Evolutionary conservation across 139 green algal species (phyloP).

Genomic region (Ulvella scutata): DNA sequence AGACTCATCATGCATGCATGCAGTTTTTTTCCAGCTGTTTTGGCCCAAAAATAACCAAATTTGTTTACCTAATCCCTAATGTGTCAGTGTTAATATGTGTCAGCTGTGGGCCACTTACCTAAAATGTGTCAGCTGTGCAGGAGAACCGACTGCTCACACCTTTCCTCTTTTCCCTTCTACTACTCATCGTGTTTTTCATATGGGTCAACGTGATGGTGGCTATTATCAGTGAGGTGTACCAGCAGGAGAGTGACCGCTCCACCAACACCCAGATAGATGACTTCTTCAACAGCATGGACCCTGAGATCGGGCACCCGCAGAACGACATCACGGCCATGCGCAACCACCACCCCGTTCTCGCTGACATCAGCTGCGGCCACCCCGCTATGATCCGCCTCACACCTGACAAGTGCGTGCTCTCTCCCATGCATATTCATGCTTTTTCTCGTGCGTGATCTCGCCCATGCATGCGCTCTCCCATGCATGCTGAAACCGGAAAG

Average conservation of each 20-base stretch:
- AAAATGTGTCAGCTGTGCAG: too few relatives aligned
- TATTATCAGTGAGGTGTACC: not conserved
- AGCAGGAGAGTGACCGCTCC: not conserved
- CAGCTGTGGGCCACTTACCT: too few relatives aligned
- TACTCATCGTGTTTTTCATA: constrained; percentile 2
- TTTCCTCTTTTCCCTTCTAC: constrained; percentile 1
- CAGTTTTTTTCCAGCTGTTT: too few relatives aligned
- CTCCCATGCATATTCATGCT: not conserved
- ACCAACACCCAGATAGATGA: not conserved
- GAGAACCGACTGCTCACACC: not conserved
- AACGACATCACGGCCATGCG: not conserved
- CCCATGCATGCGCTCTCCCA: not conserved
- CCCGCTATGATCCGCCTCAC: not conserved
- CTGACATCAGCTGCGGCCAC: not conserved
- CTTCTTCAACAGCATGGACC: not conserved
- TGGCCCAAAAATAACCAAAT: too few relatives aligned
- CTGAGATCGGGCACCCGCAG: not conserved
- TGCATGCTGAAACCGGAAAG: not conserved
- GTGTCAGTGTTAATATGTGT: too few relatives aligned
- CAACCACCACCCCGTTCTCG: not conserved
- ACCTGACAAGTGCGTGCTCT: not conserved
- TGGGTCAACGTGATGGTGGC: constrained; percentile 4
- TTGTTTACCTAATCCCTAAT: too few relatives aligned
- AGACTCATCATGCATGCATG: too few relatives aligned
- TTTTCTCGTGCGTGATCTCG: not conserved